phyloP scores from a whole-genome alignment of 2,329 filamentous ascomycete genomes.

The Microdochium bolleyi region DNA sequence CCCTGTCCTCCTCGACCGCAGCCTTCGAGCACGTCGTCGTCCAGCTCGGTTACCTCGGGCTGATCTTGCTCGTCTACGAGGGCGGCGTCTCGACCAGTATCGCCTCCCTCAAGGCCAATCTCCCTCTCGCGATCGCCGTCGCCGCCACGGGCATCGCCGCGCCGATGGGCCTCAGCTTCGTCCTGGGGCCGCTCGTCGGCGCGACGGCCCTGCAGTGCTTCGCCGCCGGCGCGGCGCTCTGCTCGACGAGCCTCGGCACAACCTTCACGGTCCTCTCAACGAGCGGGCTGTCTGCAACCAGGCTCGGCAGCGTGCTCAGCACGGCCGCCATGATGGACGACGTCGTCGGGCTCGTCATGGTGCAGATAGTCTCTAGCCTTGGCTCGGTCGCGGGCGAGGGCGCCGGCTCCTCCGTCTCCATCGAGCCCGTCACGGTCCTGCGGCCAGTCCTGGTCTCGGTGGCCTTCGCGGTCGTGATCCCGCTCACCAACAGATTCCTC shows the following conservation, averaged over 20 bases:
- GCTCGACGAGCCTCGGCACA: constrained; percentile 67
- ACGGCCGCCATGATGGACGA: constrained; percentile 79
- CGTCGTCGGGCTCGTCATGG: constrained; percentile 69
- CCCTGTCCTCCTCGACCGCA: constrained; percentile 13
- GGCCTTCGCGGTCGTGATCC: constrained; percentile 39
- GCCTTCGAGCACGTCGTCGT: constrained; percentile 43
- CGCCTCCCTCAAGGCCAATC: constrained; percentile 47
- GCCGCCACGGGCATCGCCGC: constrained; percentile 57
- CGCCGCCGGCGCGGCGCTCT: constrained; percentile 64
- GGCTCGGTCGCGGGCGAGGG: constrained; percentile 20
- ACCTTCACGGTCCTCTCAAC: constrained; percentile 52
- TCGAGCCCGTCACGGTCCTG: constrained; percentile 27
- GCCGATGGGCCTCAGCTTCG: constrained; percentile 60
- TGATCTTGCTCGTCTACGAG: constrained; percentile 68
- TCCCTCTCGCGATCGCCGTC: constrained; percentile 51
- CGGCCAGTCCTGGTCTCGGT: constrained; percentile 38
- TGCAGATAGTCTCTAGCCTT: constrained; percentile 64
- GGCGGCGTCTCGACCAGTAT: constrained; percentile 52
- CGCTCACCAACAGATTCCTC: constrained; percentile 36
- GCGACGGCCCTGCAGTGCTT: constrained; percentile 56
- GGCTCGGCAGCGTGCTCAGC: constrained; percentile 55
- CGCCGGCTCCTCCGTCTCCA: constrained; percentile 3
- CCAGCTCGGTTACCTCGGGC: constrained; percentile 63
- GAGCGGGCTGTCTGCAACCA: constrained; percentile 31
- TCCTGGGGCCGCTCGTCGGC: constrained; percentile 39